Conservation (phyloP, 768 basidiomycete genomes). For the Pisolithus microcarpus region DNA sequence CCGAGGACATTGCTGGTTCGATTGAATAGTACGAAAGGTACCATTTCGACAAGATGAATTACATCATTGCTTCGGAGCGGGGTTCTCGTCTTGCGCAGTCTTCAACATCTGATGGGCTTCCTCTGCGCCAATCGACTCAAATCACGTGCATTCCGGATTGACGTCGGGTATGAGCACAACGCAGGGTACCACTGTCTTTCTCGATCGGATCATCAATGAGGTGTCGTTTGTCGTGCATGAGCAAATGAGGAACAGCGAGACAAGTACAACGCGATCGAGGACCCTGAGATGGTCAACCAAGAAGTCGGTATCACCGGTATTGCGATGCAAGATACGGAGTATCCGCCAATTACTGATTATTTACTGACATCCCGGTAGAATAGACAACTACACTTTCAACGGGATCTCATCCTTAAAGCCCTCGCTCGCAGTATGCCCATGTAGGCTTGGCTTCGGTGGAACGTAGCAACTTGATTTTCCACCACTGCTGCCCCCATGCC, state of each 20-base stretch:
- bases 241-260: constrained; percentile 90
- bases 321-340: constrained; percentile 96
- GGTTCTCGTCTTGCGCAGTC: constrained; percentile 82
- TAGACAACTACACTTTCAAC: constrained; percentile 95
- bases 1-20: constrained; percentile 91
- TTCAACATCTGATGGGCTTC: constrained; percentile 88
- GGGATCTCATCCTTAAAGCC: constrained; percentile 91
- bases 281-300: constrained; percentile 70
- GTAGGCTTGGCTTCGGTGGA: no score
- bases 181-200: constrained; percentile 90
- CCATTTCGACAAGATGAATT: no score
- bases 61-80: constrained; percentile 29
- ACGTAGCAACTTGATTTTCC: no score
- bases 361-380: constrained; percentile 37
- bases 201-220: constrained; percentile 88
- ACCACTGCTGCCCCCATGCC: no score
- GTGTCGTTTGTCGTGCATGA: constrained; percentile 88
- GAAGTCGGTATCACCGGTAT: constrained; percentile 95
- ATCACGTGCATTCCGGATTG: constrained; percentile 83
- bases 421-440: constrained; percentile 92
- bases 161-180: constrained; percentile 94
- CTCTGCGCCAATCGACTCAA: constrained; percentile 76
- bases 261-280: constrained; percentile 82
- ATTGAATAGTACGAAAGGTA: constrained; percentile 76
- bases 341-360: background rate